Base-by-base conservation (phyloP, 2,329 filamentous ascomycete genomes). In the Phyllosticta ampelicida region DNA sequence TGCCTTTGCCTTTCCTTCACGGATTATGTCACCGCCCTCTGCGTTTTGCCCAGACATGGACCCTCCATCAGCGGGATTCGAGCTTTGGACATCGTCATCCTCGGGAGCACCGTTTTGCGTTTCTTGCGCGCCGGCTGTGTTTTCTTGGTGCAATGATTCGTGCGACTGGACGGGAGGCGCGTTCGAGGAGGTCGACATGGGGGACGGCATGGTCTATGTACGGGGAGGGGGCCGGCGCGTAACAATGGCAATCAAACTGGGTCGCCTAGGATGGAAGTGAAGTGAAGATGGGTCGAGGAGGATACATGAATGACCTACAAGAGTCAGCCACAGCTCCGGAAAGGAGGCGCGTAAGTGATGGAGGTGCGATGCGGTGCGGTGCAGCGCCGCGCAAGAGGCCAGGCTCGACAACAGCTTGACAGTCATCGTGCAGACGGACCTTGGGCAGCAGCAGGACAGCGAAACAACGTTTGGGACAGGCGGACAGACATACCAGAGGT, bases 1-100 rank as follows among this genome's bases (percentile, higher is more conserved):
- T 53, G 81, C 80, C 67, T 78, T 81, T 65, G 83, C 78, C 65
- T 85, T 85, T 56, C 78, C 79, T 68, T 82, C 80, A 56, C 76
- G 74, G 58, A 84, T 81, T 56, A 73, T 68, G 69, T 79, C 75
- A 63, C 66, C 68, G 30, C 70, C 69, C 55, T 63, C 63, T 48
- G 65, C 63, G 62, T 69, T 62, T 62, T 62, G 59, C 53, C 65
- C 64, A 54, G 62, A 60, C 58, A 65, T 65, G 63, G 68, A 64
- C 60, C 63, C 62, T 60, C 57, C 60, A 48, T 65, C 54, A 23
- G 66, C 62, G 57, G 63, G 64, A 60, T 67, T 62, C 61, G 67
- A 65, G 54, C 65, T 66, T 59, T 71, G 70, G 61, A 69, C 68
- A 36, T 70, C 68, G 58, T 66, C 66, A 48, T 70, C 64, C 36